Percentiles rank a stretch among this genome's conserved stretches.
These are phyloP conservation scores for Lenzites betulinus DNA, from an alignment of 768 basidiomycete genomes.

Conservation along the genomic window DNA sequence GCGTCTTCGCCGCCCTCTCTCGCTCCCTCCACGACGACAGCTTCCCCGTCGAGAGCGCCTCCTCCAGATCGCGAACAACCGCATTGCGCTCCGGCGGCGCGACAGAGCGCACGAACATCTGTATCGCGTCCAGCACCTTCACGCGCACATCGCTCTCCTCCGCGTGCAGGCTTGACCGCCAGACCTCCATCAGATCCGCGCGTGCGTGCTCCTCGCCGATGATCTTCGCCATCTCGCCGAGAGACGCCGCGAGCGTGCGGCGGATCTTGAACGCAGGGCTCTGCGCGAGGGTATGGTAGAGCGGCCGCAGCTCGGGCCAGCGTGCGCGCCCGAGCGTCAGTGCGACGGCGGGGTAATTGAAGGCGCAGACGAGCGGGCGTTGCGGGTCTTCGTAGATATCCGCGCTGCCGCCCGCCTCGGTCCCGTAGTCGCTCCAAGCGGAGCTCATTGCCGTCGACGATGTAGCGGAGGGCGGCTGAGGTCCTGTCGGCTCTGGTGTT, in stretches of 20 bases:
- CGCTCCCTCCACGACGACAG: conserved; percentile 80
- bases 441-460: conserved; percentile 14
- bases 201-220: conserved; percentile 70
- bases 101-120: conserved; percentile 56
- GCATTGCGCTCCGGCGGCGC: conserved; percentile 47
- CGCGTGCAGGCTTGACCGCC: conserved; percentile 58
- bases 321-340: conserved; percentile 74
- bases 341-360: conserved; percentile 90
- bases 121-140: conserved; percentile 69
- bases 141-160: conserved; percentile 70
- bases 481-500: not conserved
- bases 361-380: conserved; percentile 78
- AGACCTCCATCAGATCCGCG: conserved; percentile 71
- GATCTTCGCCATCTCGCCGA: conserved; percentile 88
- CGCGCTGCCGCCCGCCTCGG: conserved; percentile 7
- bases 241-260: conserved; percentile 80
- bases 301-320: conserved; percentile 72
- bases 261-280: conserved; percentile 65
- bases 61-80: conserved; percentile 38
- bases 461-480: conserved; percentile 5
- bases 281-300: conserved; percentile 67
- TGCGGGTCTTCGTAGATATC: conserved; percentile 59
- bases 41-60: conserved; percentile 58
- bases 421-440: conserved; percentile 21
- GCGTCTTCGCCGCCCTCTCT: conserved; percentile 60